Base-by-base conservation (phyloP, 805 yeast species). In the Nakazawaea wickerhamii region DNA sequence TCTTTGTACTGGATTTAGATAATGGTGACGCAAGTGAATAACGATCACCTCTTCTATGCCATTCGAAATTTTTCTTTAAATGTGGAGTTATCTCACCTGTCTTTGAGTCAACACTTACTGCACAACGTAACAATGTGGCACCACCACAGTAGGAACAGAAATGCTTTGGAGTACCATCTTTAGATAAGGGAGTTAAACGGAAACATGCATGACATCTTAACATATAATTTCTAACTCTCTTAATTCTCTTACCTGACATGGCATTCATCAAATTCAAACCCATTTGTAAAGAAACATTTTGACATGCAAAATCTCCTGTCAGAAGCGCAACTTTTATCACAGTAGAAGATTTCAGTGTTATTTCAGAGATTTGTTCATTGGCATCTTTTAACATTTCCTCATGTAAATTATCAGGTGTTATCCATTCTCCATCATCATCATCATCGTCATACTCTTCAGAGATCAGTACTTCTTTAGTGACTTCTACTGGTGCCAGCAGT, bases 81-180 rank as follows among this genome's bases (percentile, higher is more conserved):
- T 89, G 95, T 14, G 96, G 95, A 17, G 83, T 82, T 25, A 93
- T 66, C 49, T 78, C 78, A 34, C 99, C 99, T 1, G 93, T 77
- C 20, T 65, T 69, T 17, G 86, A 71, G 55, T 84, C 82, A 14
- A 93, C 79, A 13, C 95, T 79, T 2, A 93, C 96, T 0, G 96
- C 88, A 63, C 96, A 89, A 63, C 98, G 75, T 52, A 90, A 60
- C 46, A 93, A 65, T 0, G 99, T 91, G 46, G 82, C 79, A 40
- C 97, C 96, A 47, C 99, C 99, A 71, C 99, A 93, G 41, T 79
- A 75, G 13, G 96, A 85, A 61, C 99, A 93, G 68, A 93, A 93
- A 62, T 89, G 96, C 54, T 77, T 77, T 36, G 90, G 79, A 32
- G 71, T 74, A 2, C 90, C 90, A 49, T 77, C 73, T 54, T 81